A percentile compares a stretch with the other conserved stretches of the same genome.
These are phyloP conservation scores for Globisporangium cederbergense DNA, from an alignment of 352 stramenopile species.

Conservation along the genomic window DNA sequence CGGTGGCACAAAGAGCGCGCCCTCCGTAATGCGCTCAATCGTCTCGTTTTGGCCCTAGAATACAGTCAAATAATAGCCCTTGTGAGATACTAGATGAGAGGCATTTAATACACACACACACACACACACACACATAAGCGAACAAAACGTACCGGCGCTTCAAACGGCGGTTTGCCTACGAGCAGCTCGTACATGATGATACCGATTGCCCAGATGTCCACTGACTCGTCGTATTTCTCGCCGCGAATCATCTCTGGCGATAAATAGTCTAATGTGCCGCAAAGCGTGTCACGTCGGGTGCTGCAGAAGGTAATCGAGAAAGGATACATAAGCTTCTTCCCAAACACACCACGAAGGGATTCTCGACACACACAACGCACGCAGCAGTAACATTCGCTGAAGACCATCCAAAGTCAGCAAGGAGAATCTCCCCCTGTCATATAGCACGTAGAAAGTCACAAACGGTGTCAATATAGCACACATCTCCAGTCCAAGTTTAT, in stretches of 20 bases:
- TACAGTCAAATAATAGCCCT: not conserved
- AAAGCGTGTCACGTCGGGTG: conserved; percentile 95
- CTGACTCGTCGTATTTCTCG: conserved; percentile 96
- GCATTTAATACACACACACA: not conserved
- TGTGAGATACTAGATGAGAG: not conserved
- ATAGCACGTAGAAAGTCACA: not conserved
- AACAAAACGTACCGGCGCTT: conserved; percentile 73
- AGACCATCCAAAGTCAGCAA: conserved; percentile 99
- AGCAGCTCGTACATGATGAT: conserved; percentile 99
- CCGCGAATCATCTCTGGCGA: conserved; percentile 99
- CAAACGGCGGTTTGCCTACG: conserved; percentile 96
- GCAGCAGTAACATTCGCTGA: conserved; percentile 76
- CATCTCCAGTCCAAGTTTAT: not conserved
- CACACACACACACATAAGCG: not conserved
- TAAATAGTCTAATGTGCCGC: conserved; percentile 99
- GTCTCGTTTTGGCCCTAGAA: conserved; percentile 91
- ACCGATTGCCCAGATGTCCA: conserved; percentile 99
- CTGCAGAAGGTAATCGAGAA: conserved; percentile 19
- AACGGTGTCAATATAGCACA: not conserved
- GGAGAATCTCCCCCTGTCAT: conserved; percentile 91
- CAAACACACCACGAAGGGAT: not conserved
- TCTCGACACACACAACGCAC: conserved; percentile 29
- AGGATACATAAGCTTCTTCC: not conserved
- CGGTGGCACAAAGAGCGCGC: conserved; percentile 51
- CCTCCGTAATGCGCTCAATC: conserved; percentile 94